Evolutionary conservation across 441 rosid genomes (phyloP).

Genomic region (Jatropha multifida): DNA sequence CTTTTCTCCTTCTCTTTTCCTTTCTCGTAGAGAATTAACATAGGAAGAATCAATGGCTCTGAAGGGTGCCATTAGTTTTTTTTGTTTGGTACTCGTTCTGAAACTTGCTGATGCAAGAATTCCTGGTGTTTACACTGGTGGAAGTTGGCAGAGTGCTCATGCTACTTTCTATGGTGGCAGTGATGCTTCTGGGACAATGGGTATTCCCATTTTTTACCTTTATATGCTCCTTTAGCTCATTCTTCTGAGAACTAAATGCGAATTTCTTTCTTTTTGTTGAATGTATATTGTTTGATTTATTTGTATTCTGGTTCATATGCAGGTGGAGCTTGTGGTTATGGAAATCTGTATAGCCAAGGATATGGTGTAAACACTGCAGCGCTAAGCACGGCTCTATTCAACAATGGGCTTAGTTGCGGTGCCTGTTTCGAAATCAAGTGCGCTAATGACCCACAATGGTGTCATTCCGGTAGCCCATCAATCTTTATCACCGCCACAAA

Average conservation of each 20-base stretch:
- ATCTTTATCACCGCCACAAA: conserved; percentile 80
- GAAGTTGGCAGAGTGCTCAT: conserved; percentile 67
- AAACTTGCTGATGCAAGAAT: conserved; percentile 44
- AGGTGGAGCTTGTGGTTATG: conserved; percentile 91
- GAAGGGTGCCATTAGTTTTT: background rate
- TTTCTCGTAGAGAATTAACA: background rate
- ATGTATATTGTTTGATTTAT: too few species aligned
- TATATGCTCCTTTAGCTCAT: too few species aligned
- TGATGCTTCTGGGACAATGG: conserved; percentile 91
- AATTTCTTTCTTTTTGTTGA: too few species aligned
- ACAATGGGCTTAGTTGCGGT: conserved; percentile 75
- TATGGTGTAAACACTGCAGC: conserved; percentile 90
- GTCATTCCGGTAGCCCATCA: conserved; percentile 79
- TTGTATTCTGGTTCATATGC: background rate
- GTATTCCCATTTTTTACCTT: conserved; percentile 26
- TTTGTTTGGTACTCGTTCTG: conserved; percentile 25
- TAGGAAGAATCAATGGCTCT: conserved; percentile 29
- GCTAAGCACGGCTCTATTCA: conserved; percentile 84
- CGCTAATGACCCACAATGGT: conserved; percentile 71
- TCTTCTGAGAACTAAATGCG: too few species aligned
- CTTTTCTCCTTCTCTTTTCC: background rate
- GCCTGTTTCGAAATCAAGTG: conserved; percentile 85
- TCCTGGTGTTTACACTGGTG: conserved; percentile 52
- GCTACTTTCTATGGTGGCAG: conserved; percentile 85
- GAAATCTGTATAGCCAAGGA: conserved; percentile 85